Conservation (phyloP, 495 filamentous ascomycete genomes). For the Xylaria scruposa region DNA sequence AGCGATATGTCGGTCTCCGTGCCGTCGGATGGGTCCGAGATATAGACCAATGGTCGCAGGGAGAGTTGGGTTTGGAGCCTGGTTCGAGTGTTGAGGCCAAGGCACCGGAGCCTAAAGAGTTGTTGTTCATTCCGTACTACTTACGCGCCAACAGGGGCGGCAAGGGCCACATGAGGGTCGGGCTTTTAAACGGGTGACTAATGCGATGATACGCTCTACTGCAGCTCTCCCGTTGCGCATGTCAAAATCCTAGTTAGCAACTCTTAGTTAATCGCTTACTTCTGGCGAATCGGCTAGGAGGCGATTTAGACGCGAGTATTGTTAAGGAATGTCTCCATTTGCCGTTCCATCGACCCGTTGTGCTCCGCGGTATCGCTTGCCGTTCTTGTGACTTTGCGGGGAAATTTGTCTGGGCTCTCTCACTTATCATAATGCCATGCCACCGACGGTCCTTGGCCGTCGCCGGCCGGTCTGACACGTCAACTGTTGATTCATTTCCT, state of each 20-base stretch:
- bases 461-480: conserved; percentile 11
- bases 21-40: conserved; percentile 38
- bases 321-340: background rate
- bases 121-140: conserved; percentile 59
- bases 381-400: background rate
- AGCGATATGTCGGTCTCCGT: conserved; percentile 44
- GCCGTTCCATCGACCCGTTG: background rate
- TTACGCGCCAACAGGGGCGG: conserved; percentile 59
- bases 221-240: conserved; percentile 2
- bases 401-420: conserved; percentile 11
- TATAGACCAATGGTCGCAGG: conserved; percentile 35
- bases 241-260: background rate
- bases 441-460: conserved; percentile 5
- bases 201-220: background rate
- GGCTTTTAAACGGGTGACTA: conserved; percentile 33
- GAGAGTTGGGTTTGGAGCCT: conserved; percentile 34
- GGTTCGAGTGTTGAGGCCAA: conserved; percentile 35
- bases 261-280: conserved; percentile 9
- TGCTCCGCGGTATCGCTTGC: background rate
- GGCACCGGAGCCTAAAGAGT: conserved; percentile 36
- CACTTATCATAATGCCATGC: conserved; percentile 14
- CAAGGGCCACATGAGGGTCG: conserved; percentile 59
- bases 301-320: background rate
- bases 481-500: background rate
- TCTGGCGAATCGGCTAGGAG: conserved; percentile 1